These are phyloP conservation scores for Centrapalus pauciflorus DNA, from an alignment of 129 eudicot genomes.

Conservation along the genomic window DNA sequence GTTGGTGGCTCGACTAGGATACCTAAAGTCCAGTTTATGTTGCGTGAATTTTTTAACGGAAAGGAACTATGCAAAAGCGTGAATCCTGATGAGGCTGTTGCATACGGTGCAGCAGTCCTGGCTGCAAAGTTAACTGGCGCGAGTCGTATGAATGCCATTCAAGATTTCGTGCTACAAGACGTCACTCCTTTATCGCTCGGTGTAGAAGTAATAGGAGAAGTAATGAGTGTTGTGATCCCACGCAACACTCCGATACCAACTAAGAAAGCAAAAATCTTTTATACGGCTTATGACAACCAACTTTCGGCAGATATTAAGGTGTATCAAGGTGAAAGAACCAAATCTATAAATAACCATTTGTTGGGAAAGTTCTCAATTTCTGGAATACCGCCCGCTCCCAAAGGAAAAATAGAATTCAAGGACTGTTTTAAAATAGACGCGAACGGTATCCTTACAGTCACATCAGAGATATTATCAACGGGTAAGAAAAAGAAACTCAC, in stretches of 20 bases:
- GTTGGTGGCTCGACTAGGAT: conserved; percentile 32
- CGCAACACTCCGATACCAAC: conserved; percentile 3
- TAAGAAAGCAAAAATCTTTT: background rate
- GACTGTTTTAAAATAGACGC: conserved; percentile 12
- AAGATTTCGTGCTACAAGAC: background rate
- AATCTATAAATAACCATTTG: background rate
- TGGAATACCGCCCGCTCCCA: conserved; percentile 12
- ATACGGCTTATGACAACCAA: background rate
- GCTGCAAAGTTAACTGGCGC: conserved; percentile 12
- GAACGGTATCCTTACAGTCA: conserved; percentile 18
- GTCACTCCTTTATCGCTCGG: conserved; percentile 16
- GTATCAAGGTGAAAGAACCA: conserved; percentile 14
- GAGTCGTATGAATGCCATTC: background rate
- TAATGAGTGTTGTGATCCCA: conserved; percentile 1
- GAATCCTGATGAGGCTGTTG: conserved; percentile 20
- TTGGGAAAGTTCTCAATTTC: background rate
- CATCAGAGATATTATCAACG: background rate
- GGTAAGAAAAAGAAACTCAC: conserved; percentile 12
- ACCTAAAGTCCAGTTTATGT: conserved; percentile 14
- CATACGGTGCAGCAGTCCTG: conserved; percentile 10
- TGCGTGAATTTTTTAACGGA: background rate
- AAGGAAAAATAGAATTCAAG: conserved; percentile 1
- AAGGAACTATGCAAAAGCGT: conserved; percentile 13
- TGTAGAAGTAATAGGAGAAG: background rate
- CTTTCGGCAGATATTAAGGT: background rate